A percentile compares a stretch with the other conserved stretches of the same genome.
These are phyloP conservation scores for Scenedesmus sp. DNA, from an alignment of 163 green algal genomes.

Conservation along the genomic window DNA sequence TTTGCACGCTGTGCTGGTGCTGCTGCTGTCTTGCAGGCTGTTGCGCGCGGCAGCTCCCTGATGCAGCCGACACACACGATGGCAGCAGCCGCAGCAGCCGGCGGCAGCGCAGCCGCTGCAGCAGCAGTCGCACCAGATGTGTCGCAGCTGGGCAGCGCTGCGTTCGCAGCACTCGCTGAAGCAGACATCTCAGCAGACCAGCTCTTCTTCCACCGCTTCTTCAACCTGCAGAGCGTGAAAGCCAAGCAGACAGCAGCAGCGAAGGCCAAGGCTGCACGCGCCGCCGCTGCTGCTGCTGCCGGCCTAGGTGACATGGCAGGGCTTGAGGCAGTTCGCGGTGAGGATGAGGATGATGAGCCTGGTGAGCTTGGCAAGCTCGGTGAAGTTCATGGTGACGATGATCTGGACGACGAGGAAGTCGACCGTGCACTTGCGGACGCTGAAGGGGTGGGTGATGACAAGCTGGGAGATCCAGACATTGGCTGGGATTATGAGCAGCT, in stretches of 20 bases:
- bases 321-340: constrained; percentile 30
- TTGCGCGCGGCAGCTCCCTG: constrained; percentile 70
- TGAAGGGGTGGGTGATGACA: constrained; percentile 43
- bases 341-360: constrained; percentile 51
- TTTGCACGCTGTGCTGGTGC: background rate
- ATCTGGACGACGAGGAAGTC: constrained; percentile 39
- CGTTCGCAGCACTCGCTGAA: constrained; percentile 76
- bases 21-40: constrained; percentile 54
- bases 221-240: constrained; percentile 65
- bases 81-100: constrained; percentile 7
- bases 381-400: constrained; percentile 34
- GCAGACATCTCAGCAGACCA: constrained; percentile 76
- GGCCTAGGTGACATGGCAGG: constrained; percentile 33
- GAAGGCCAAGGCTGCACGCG: background rate
- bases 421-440: constrained; percentile 19
- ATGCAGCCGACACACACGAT: constrained; percentile 81
- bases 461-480: constrained; percentile 43
- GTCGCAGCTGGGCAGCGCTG: constrained; percentile 60
- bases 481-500: constrained; percentile 50
- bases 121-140: background rate
- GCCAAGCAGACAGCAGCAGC: constrained; percentile 40
- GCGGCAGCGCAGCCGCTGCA: background rate
- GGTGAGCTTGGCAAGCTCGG: constrained; percentile 29
- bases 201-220: constrained; percentile 85
- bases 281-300: constrained; percentile 22